phyloP scores from a whole-genome alignment of 805 yeast genomes.

The Clavispora vitiphila region DNA sequence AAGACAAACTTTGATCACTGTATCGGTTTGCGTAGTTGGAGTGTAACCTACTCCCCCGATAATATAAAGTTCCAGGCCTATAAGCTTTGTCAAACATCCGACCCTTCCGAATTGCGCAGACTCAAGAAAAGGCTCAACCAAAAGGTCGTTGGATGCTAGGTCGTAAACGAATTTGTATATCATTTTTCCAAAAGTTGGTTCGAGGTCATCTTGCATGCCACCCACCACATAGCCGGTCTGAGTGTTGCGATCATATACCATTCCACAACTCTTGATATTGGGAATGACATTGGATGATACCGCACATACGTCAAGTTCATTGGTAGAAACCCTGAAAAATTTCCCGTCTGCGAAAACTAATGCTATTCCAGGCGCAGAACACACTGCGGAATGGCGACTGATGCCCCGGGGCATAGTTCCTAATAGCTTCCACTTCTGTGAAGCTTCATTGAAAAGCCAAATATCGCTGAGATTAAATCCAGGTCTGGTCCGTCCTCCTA shows the following conservation, averaged over 20 bases:
- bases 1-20: constrained; percentile 32
- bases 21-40: constrained; percentile 23
- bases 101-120: constrained; percentile 40
- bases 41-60: constrained; percentile 55
- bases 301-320: background rate
- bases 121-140: constrained; percentile 7
- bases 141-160: constrained; percentile 2
- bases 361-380: constrained; percentile 1
- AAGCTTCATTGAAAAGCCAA: constrained; percentile 15
- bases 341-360: constrained; percentile 10
- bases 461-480: constrained; percentile 34
- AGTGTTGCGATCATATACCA: constrained; percentile 23
- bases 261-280: constrained; percentile 30
- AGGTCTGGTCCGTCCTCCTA: constrained; percentile 72
- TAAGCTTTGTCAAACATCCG: constrained; percentile 39
- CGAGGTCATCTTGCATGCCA: constrained; percentile 31
- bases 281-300: constrained; percentile 10
- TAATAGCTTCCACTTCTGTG: constrained; percentile 35
- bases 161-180: constrained; percentile 29
- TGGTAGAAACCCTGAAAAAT: constrained; percentile 1
- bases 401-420: constrained; percentile 22
- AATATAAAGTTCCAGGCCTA: constrained; percentile 34
- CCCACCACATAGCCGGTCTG: constrained; percentile 44
- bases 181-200: constrained; percentile 26
- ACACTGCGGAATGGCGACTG: constrained; percentile 10